Evolutionary conservation across 2,329 filamentous ascomycete genomes (phyloP).

Genomic region (Colletotrichum australisinense): DNA sequence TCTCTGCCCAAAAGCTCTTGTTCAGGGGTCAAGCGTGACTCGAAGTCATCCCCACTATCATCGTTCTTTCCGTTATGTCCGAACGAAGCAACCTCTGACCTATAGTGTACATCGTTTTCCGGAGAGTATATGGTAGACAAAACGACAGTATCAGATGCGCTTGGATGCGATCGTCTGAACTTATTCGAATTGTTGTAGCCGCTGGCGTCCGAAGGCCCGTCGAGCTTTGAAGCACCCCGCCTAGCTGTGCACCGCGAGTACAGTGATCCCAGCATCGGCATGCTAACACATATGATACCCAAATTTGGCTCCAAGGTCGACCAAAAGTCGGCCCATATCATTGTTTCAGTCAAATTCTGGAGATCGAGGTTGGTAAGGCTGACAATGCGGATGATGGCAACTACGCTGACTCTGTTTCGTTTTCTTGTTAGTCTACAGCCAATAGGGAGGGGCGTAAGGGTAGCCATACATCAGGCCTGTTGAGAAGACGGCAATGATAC

Average conservation of each 20-base stretch:
- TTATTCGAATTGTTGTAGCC: background rate
- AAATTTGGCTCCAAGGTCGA: constrained; percentile 38
- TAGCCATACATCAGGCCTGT: constrained; percentile 41
- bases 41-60: background rate
- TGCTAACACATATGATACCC: constrained; percentile 38
- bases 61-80: background rate
- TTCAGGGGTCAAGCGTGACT: background rate
- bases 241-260: background rate
- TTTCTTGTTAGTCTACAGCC: background rate
- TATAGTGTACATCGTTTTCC: background rate
- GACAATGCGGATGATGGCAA: constrained; percentile 39
- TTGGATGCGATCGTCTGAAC: background rate
- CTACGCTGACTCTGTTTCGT: constrained; percentile 36
- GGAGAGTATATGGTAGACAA: background rate
- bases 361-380: constrained; percentile 40
- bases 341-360: constrained; percentile 37
- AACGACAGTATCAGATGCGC: background rate
- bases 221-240: background rate
- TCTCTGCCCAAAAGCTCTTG: background rate
- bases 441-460: background rate
- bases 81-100: background rate
- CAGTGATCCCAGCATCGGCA: constrained; percentile 36
- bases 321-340: constrained; percentile 41
- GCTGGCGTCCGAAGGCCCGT: background rate
- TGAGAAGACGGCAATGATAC: constrained; percentile 41